phyloP scores from a whole-genome alignment of 441 rosid genomes.

The Geranium incanum region DNA sequence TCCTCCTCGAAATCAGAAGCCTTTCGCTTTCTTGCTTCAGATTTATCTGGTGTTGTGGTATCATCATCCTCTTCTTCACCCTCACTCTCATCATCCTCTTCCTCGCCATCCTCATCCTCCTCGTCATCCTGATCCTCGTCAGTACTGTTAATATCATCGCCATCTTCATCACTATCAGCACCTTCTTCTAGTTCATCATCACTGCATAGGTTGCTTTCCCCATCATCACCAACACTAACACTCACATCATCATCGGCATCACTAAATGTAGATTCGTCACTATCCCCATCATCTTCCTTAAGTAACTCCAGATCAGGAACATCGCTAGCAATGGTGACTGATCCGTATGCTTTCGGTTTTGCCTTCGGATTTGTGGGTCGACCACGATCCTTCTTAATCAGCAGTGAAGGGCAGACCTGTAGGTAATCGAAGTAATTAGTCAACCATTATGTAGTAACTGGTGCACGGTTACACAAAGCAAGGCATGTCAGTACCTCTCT shows the following conservation, averaged over 20 bases:
- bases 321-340: constrained; percentile 47
- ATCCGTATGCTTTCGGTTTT: constrained; percentile 80
- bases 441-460: neutral
- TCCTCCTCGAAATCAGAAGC: constrained; percentile 54
- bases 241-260: constrained; percentile 38
- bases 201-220: constrained; percentile 27
- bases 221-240: constrained; percentile 19
- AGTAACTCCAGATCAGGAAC: constrained; percentile 73
- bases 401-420: constrained; percentile 79
- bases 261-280: constrained; percentile 22
- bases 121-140: constrained; percentile 29
- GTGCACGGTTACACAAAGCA: neutral
- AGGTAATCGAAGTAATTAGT: constrained; percentile 20
- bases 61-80: constrained; percentile 30
- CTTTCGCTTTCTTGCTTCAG: constrained; percentile 58
- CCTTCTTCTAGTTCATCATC: constrained; percentile 30
- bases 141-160: constrained; percentile 23
- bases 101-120: constrained; percentile 26
- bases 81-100: constrained; percentile 26
- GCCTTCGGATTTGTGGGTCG: constrained; percentile 66
- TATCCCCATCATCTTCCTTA: constrained; percentile 28
- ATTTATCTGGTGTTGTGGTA: constrained; percentile 20
- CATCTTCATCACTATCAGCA: constrained; percentile 24
- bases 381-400: constrained; percentile 90
- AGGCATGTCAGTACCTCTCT: constrained; percentile 57